Evolutionary conservation across 169 alveolate species (phyloP).

Genomic region (Eimeria falciformis): DNA sequence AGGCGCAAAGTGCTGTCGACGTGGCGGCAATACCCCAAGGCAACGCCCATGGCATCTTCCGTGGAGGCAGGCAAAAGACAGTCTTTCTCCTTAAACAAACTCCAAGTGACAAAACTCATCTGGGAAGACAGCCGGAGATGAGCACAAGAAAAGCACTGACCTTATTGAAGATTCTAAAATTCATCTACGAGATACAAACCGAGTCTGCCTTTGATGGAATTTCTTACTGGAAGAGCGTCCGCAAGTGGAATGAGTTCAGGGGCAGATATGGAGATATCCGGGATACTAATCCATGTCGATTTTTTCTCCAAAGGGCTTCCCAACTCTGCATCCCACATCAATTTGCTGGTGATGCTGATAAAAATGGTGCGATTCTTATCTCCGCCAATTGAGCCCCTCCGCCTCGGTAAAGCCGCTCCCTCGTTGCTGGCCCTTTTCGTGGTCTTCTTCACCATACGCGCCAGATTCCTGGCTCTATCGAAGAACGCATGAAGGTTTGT

Average conservation of each 20-base stretch:
- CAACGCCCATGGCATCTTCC: slow-evolving; percentile 75
- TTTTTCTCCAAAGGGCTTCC: slow-evolving; percentile 56
- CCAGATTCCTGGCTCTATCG: slow-evolving; percentile 57
- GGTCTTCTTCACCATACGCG: slow-evolving; percentile 35
- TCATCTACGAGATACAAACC: not conserved
- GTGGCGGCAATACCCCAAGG: slow-evolving; percentile 66
- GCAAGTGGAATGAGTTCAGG: slow-evolving; percentile 73
- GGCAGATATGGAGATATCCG: slow-evolving; percentile 53
- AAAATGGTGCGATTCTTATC: slow-evolving; percentile 62
- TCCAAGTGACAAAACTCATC: slow-evolving; percentile 72
- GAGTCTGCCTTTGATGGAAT: not conserved
- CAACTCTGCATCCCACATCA: slow-evolving; percentile 70
- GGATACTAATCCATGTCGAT: slow-evolving; percentile 60
- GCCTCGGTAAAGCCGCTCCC: slow-evolving; percentile 9
- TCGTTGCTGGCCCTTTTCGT: not conserved
- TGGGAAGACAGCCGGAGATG: slow-evolving; percentile 3
- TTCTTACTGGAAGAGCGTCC: slow-evolving; percentile 65
- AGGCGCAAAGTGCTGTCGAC: slow-evolving; percentile 54
- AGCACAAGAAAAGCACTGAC: not conserved
- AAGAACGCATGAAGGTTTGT: slow-evolving; percentile 38
- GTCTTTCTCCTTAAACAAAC: slow-evolving; percentile 51
- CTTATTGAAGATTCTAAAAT: not conserved
- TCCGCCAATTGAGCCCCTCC: slow-evolving; percentile 68
- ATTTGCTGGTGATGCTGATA: slow-evolving; percentile 46
- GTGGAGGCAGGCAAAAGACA: slow-evolving; percentile 72